phyloP scores from a whole-genome alignment of 371 early-diverging fungal species.

The Mucor indicus region DNA sequence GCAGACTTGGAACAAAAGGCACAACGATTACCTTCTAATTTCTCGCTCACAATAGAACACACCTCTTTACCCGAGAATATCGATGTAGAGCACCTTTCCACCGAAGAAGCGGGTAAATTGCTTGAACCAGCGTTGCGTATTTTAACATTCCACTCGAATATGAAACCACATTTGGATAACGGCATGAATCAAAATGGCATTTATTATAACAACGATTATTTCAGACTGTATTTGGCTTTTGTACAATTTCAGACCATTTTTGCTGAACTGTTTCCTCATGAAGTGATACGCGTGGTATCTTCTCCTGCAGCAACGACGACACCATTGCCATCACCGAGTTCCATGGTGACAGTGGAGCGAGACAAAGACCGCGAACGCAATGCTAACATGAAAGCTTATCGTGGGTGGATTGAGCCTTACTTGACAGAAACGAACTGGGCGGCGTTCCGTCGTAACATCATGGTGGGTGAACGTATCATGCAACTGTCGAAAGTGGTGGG shows the following conservation, averaged over 20 bases:
- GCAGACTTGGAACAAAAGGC: conserved; percentile 44
- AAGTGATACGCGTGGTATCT: conserved; percentile 18
- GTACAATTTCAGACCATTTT: conserved; percentile 38
- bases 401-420: conserved; percentile 34
- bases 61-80: conserved; percentile 7
- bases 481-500: conserved; percentile 37
- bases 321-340: background rate
- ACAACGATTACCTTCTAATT: conserved; percentile 21
- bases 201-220: conserved; percentile 48
- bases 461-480: conserved; percentile 41
- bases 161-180: conserved; percentile 48
- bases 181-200: conserved; percentile 55
- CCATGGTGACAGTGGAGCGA: conserved; percentile 5
- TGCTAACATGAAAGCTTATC: conserved; percentile 31
- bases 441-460: conserved; percentile 39
- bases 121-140: conserved; percentile 30
- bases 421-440: conserved; percentile 40
- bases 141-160: conserved; percentile 33
- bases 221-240: conserved; percentile 44
- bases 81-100: conserved; percentile 11
- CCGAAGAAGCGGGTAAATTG: conserved; percentile 26
- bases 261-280: conserved; percentile 34
- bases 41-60: conserved; percentile 30
- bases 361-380: conserved; percentile 35
- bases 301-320: no score